phyloP scores from a whole-genome alignment of 768 basidiomycete species.

The Tephrocybe sp. region DNA sequence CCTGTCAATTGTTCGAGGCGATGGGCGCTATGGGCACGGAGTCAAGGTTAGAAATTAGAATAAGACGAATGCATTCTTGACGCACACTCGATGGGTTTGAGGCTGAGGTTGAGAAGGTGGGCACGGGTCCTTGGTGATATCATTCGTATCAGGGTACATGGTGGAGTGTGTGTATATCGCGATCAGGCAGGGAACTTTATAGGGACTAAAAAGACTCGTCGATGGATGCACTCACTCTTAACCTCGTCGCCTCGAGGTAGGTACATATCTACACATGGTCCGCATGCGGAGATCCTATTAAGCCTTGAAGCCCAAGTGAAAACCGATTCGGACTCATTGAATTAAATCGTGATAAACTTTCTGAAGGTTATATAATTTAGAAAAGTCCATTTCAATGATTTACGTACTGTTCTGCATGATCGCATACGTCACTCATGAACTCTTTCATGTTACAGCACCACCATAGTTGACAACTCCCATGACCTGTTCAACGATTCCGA shows the following conservation, averaged over 20 bases:
- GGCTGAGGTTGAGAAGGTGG: constrained; percentile 9
- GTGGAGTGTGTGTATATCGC: neutral
- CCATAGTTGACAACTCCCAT: too few species aligned
- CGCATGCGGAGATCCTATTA: neutral
- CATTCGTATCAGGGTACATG: constrained; percentile 20
- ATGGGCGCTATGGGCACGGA: constrained; percentile 16
- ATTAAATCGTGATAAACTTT: too few species aligned
- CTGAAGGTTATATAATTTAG: too few species aligned
- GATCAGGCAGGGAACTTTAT: neutral
- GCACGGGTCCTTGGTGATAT: constrained; percentile 11
- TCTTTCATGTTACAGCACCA: too few species aligned
- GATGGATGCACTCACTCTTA: neutral
- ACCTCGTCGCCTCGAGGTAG: neutral
- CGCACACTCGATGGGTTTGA: constrained; percentile 19
- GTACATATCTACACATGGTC: neutral
- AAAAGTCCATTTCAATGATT: too few species aligned
- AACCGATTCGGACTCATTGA: too few species aligned
- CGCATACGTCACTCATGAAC: too few species aligned
- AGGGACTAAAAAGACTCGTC: neutral
- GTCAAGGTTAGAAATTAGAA: neutral
- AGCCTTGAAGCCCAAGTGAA: too few species aligned
- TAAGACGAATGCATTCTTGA: neutral
- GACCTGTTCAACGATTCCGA: too few species aligned
- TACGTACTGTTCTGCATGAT: too few species aligned
- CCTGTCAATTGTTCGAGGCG: constrained; percentile 39